phyloP scores from a whole-genome alignment of 257 asterid species.

The Paulownia fortunei region DNA sequence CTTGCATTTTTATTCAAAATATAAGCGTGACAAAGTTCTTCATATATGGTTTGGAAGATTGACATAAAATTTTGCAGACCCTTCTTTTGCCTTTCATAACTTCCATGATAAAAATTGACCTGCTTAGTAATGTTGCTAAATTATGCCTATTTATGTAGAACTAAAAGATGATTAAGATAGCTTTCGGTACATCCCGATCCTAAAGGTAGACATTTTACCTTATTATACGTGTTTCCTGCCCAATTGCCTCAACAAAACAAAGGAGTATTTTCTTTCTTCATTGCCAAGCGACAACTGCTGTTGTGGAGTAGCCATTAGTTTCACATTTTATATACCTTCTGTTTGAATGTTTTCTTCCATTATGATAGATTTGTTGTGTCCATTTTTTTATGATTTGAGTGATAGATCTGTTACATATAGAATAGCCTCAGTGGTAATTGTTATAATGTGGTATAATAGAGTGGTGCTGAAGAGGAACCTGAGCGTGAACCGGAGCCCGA shows the following conservation, averaged over 20 bases:
- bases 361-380: neutral
- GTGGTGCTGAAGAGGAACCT: conserved; percentile 63
- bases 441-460: conserved; percentile 50
- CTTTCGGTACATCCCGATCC: neutral
- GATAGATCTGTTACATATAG: neutral
- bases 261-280: neutral
- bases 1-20: neutral
- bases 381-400: neutral
- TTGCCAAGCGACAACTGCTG: neutral
- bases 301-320: neutral
- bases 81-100: no score
- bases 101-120: no score
- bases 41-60: conserved; percentile 1
- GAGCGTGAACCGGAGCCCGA: conserved; percentile 71
- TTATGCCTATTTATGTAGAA: neutral
- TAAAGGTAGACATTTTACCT: neutral
- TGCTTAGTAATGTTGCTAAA: neutral
- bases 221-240: neutral
- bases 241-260: no score
- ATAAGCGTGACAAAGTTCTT: neutral
- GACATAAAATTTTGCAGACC: neutral
- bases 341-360: neutral
- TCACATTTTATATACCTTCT: neutral
- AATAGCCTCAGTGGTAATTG: conserved; percentile 19
- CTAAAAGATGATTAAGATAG: neutral